phyloP scores from a whole-genome alignment of 1,284 basidiomycete species.

The Trametes versicolor region DNA sequence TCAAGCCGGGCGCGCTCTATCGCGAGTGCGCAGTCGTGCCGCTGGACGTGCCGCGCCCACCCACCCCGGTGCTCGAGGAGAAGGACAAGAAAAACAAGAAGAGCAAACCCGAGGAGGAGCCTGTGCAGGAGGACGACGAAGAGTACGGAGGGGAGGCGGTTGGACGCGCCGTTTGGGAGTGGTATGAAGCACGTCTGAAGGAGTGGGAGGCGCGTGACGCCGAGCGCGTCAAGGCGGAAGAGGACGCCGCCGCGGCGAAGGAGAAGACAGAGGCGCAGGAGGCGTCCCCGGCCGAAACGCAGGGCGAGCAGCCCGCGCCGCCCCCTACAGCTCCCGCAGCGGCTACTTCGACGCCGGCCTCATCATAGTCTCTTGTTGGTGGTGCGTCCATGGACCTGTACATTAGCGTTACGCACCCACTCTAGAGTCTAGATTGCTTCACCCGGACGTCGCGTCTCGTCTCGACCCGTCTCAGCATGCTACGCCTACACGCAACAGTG shows the following conservation, averaged over 20 bases:
- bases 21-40: conserved; percentile 73
- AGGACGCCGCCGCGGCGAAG: conserved; percentile 25
- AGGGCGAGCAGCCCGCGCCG: not conserved
- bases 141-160: conserved; percentile 74
- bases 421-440: conserved; percentile 6
- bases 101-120: conserved; percentile 40
- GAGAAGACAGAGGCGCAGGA: conserved; percentile 19
- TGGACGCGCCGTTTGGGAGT: conserved; percentile 79
- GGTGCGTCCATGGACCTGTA: conserved; percentile 26
- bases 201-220: conserved; percentile 58
- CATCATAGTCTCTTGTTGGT: conserved; percentile 1
- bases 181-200: conserved; percentile 70
- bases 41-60: conserved; percentile 50
- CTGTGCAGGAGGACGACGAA: conserved; percentile 61
- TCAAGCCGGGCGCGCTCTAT: conserved; percentile 81
- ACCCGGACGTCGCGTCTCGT: conserved; percentile 1
- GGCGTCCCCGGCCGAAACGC: not conserved
- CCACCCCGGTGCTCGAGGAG: conserved; percentile 21
- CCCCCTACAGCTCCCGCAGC: not conserved
- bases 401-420: conserved; percentile 3
- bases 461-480: conserved; percentile 10
- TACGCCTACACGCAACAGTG: conserved; percentile 14
- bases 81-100: conserved; percentile 35
- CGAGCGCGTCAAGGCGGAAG: conserved; percentile 31
- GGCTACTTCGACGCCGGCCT: not conserved